phyloP scores from a whole-genome alignment of 176 grass and related monocot genomes.

The Lolium multiflorum region DNA sequence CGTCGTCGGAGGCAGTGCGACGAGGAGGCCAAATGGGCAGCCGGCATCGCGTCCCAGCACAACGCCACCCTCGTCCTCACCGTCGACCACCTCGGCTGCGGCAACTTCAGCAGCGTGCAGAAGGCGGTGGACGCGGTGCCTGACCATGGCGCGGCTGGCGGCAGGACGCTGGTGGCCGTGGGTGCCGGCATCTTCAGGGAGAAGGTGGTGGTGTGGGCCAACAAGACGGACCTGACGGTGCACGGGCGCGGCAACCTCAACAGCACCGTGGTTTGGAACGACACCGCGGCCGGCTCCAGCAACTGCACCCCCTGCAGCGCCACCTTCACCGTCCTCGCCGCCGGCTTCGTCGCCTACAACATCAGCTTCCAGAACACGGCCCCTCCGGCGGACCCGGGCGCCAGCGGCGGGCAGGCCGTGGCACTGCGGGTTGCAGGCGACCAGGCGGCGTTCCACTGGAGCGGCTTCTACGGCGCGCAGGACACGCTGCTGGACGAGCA shows the following conservation, averaged over 20 bases:
- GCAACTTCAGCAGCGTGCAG: conserved; percentile 79
- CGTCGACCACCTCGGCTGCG: conserved; percentile 75
- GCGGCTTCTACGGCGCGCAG: conserved; percentile 78
- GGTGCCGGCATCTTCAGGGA: conserved; percentile 75
- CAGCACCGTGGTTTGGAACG: conserved; percentile 72
- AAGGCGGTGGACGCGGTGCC: conserved; percentile 72
- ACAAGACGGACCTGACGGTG: conserved; percentile 70
- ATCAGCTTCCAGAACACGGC: conserved; percentile 84
- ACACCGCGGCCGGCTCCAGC: conserved; percentile 66
- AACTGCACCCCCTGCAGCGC: conserved; percentile 69
- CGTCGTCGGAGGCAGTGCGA: conserved; percentile 49
- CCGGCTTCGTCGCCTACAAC: conserved; percentile 71
- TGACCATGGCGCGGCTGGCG: conserved; percentile 36
- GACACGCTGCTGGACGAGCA: conserved; percentile 87
- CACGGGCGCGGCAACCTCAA: conserved; percentile 76
- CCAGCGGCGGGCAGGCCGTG: conserved; percentile 74
- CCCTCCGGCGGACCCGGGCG: conserved; percentile 51
- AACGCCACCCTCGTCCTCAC: conserved; percentile 64
- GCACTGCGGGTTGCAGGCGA: conserved; percentile 71
- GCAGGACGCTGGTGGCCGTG: conserved; percentile 64
- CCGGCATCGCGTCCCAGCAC: conserved; percentile 49
- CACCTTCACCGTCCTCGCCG: conserved; percentile 62
- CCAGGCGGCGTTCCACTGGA: conserved; percentile 81
- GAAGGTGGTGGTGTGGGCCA: conserved; percentile 74
- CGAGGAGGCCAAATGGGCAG: conserved; percentile 55